A percentile compares a stretch with the other conserved stretches of the same genome.
Evolutionary conservation across 179 eudicot genomes (phyloP).

Genomic region (Heliamphora pulchella): DNA sequence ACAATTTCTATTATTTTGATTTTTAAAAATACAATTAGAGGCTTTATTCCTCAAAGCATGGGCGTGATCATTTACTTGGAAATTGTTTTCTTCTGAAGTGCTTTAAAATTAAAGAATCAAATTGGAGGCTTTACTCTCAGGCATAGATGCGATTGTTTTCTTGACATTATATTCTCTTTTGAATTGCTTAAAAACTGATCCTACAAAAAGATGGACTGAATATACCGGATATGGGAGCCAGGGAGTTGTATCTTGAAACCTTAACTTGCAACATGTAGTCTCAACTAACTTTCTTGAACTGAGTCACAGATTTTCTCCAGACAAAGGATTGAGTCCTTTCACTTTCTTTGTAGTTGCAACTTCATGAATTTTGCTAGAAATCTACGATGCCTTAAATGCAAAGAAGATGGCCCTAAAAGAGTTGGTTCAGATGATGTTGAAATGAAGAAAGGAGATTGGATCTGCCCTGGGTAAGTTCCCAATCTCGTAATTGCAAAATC

Average conservation of each 20-base stretch:
- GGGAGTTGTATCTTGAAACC: not conserved
- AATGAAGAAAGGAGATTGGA: slow-evolving; percentile 77
- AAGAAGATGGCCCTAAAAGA: slow-evolving; percentile 39
- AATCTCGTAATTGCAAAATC: not conserved
- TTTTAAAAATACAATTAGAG: not conserved
- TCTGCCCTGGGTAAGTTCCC: slow-evolving; percentile 56
- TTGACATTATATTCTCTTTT: too few species aligned
- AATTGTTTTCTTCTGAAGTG: not conserved
- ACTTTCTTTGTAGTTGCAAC: slow-evolving; percentile 36
- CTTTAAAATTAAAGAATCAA: too few species aligned
- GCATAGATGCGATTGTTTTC: too few species aligned
- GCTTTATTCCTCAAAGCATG: not conserved
- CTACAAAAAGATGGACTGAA: not conserved
- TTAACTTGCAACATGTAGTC: not conserved
- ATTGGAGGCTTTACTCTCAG: too few species aligned
- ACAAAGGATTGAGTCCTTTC: not conserved
- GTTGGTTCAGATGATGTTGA: slow-evolving; percentile 31
- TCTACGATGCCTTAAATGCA: slow-evolving; percentile 43
- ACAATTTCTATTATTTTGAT: too few species aligned
- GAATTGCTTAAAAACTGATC: not conserved
- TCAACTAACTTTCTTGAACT: not conserved
- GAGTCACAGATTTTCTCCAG: slow-evolving; percentile 8
- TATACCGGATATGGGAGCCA: not conserved
- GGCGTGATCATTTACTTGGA: not conserved
- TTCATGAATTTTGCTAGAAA: slow-evolving; percentile 54